Percentiles rank a stretch among this genome's conserved stretches.
Conservation (phyloP, 768 basidiomycete genomes). For the Trametes sanguinea region DNA sequence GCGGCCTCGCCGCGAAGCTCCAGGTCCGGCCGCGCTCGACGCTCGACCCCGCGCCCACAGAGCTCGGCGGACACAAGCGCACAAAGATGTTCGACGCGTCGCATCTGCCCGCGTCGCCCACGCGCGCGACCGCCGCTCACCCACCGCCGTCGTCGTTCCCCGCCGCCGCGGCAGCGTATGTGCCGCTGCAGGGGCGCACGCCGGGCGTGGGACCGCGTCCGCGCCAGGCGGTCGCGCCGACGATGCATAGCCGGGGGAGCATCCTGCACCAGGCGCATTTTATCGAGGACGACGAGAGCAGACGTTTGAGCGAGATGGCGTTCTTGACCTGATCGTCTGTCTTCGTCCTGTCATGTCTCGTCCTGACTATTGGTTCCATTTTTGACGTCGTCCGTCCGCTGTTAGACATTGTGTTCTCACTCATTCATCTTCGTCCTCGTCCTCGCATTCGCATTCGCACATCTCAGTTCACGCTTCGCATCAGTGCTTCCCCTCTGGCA, state of each 20-base stretch:
- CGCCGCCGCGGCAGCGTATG: constrained; percentile 1
- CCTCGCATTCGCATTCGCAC: too few species aligned
- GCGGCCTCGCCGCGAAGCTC: constrained; percentile 31
- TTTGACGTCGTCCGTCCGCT: too few species aligned
- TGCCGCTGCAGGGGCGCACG: constrained; percentile 33
- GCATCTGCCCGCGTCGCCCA: constrained; percentile 14
- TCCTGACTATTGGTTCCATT: not conserved
- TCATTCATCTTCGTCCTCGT: too few species aligned
- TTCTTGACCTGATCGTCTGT: constrained; percentile 47
- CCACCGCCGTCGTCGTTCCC: constrained; percentile 7
- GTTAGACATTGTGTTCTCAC: too few species aligned
- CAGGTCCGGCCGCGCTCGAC: constrained; percentile 25
- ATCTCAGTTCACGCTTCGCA: too few species aligned
- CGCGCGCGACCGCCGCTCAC: not conserved
- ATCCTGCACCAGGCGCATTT: constrained; percentile 53
- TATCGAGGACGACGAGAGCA: constrained; percentile 69
- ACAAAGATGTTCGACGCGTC: constrained; percentile 6
- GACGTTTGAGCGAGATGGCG: constrained; percentile 71
- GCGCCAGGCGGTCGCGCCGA: constrained; percentile 53
- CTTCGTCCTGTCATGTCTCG: too few species aligned
- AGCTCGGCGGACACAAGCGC: not conserved
- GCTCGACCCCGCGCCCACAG: constrained; percentile 38
- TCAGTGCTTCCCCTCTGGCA: too few species aligned
- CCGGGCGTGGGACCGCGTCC: constrained; percentile 26
- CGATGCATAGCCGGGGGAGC: constrained; percentile 58